Conservation (phyloP, 2,329 filamentous ascomycete genomes). For the Zymoseptoria ardabiliae region DNA sequence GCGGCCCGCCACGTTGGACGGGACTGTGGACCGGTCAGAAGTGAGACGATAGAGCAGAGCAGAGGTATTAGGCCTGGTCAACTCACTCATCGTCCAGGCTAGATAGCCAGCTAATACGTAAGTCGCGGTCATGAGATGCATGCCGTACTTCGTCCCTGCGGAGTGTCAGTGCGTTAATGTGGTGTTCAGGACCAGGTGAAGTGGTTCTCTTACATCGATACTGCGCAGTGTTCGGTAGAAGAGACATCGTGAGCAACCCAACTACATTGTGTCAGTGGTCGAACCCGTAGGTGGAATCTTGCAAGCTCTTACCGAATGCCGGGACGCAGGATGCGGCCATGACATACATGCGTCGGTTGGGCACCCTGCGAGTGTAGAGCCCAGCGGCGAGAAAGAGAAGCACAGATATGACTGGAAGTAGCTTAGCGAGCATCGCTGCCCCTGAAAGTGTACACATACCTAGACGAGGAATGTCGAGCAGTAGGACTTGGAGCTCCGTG, state of each 20-base stretch:
- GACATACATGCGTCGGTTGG: constrained; percentile 29
- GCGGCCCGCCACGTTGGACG: constrained; percentile 41
- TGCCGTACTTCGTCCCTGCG: constrained; percentile 1
- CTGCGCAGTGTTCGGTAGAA: constrained; percentile 27
- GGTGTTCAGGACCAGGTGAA: constrained; percentile 18
- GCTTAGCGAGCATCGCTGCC: neutral
- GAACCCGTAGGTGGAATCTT: neutral
- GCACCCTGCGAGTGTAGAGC: constrained; percentile 26
- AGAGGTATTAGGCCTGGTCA: neutral
- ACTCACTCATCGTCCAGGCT: constrained; percentile 26
- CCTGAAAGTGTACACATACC: constrained; percentile 2
- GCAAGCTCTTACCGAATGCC: constrained; percentile 18
- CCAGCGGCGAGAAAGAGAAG: constrained; percentile 28
- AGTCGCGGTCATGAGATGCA: constrained; percentile 30
- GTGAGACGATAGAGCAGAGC: neutral
- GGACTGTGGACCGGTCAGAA: constrained; percentile 19
- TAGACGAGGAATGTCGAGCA: constrained; percentile 29
- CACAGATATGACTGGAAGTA: constrained; percentile 22
- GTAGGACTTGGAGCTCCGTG: constrained; percentile 28
- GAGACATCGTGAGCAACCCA: constrained; percentile 30
- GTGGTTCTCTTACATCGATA: constrained; percentile 30
- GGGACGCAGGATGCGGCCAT: constrained; percentile 28
- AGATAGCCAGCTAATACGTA: constrained; percentile 30
- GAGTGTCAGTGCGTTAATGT: neutral
- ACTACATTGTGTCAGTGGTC: constrained; percentile 1